Base-by-base conservation (phyloP, 352 stramenopile species). In the Phytophthora nicotianae region DNA sequence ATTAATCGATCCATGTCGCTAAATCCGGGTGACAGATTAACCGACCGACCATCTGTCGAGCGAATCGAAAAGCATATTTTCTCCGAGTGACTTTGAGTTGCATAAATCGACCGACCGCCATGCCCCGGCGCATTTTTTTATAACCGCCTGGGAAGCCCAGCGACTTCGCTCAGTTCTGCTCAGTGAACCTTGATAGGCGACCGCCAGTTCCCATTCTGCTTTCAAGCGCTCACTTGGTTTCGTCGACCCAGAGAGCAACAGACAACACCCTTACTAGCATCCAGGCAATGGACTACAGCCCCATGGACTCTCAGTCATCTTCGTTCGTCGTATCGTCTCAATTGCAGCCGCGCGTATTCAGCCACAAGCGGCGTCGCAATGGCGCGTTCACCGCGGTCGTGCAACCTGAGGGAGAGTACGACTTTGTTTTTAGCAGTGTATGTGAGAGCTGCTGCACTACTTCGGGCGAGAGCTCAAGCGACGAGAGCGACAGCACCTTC, bases 391-490 rank as follows among this genome's bases (percentile, higher is more conserved):
- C 37, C n/a, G 21, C 40, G 5, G 33, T 24, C 0, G 13, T 41
- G 11, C 50, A 60, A 7, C 10, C 17, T 1, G 45, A 60, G 10
- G 20, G 64, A 0, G 42, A 41, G 13, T 29, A 11, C 17, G 27
- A 46, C 26, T 14, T 21, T 11, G 37, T 11, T 32, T 20, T 42
- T 26, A 50, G 43, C 41, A 48, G 35, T 19, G 23, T 21, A 6
- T 24, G 1, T n/a, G 48, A 67, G 19, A 59, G 56, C 32, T 65
- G 55, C 26, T 72, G 71, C 49, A 46, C 59, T 11, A 77, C 72
- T 0, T 77, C 64, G 11, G 64, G 56, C 38, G 72, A 79, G 60
- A 77, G 68, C 57, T 79, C 71, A 13, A 59, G 37, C 13, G 60
- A 74, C 43, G 72, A 76, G 20, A 74, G 50, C 19, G 58, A 70